Percentiles rank a stretch among this genome's conserved stretches.
These are phyloP conservation scores for Phytopythium kandeliae DNA, from an alignment of 352 stramenopile species.

Conservation along the genomic window DNA sequence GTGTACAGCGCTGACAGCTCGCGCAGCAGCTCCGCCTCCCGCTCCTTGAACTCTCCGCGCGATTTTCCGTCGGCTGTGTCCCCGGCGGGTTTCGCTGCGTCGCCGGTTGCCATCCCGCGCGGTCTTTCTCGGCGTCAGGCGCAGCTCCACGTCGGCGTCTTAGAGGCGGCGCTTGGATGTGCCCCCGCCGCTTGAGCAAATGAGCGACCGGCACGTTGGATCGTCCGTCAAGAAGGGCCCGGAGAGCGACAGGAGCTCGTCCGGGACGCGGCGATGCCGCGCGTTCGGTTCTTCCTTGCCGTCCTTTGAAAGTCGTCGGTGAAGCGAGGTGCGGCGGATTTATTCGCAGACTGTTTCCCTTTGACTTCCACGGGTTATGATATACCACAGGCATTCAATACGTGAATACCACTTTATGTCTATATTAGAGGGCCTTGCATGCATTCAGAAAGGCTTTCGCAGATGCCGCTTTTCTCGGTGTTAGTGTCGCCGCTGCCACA, in stretches of 20 bases:
- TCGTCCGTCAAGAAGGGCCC: background rate
- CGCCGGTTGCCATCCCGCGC: background rate
- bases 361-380: background rate
- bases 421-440: background rate
- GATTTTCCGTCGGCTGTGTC: background rate
- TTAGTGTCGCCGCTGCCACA: background rate
- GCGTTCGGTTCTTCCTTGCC: background rate
- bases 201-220: background rate
- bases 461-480: no score
- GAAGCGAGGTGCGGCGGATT: no score
- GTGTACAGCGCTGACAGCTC: slow-evolving; percentile 75
- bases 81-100: background rate
- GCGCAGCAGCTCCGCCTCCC: slow-evolving; percentile 53
- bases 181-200: background rate
- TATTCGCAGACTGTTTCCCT: background rate
- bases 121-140: background rate
- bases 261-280: background rate
- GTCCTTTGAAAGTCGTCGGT: background rate
- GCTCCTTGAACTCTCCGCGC: slow-evolving; percentile 50
- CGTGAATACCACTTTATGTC: background rate
- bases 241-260: background rate
- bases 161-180: background rate
- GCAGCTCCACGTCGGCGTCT: no score
- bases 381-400: background rate
- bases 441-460: background rate